Evolutionary conservation across 179 eudicot species (phyloP), one percentile per base, ranked within the genome.

Genomic region (Camellia oleifera): DNA sequence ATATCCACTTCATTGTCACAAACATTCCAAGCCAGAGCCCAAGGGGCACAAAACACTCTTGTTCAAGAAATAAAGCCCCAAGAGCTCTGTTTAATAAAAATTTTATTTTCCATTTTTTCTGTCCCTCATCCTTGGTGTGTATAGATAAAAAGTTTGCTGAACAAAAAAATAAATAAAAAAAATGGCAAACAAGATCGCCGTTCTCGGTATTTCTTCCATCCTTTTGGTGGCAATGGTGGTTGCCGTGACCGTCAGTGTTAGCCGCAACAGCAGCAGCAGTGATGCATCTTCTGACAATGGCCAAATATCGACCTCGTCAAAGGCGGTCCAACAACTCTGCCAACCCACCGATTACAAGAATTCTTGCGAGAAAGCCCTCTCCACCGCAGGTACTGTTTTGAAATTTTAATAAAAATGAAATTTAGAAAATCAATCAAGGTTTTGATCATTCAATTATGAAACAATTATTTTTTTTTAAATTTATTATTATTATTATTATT

Each of bases 361-460:
- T 1, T 44, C 88, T 0, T 92, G 94, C 74, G 85, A 62, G 70
- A 46, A 65, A 9, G 73, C 88, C 18, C 82, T 92, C 10, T n/a
- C 75, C 5, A 4, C 78, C 14, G 56, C 75, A 4, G 88, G 40
- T 32, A 32, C 40, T 1, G 40, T 32, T 32, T 32, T 32, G 40
- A 32, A 32, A 32, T 32, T 32, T 32, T 32, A 32, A 32, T 32
- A 32, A 32, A 32, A 32, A 32, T 32, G 40, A 32, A 32, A 32
- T 32, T 32, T 32, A 32, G 40, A 32, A 32, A 32, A 32, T 32
- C 40, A 32, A 32, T 32, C 40, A 32, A 32, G 40, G 40, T 32
- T 32, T 32, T 32, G 40, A 32, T 26, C 32, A 26, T 26, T 26
- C 32, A 26, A 26, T 26, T 26, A 26, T 26, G 32, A 26, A 26